These are phyloP conservation scores for Condylostoma magnum DNA, from an alignment of 169 alveolate species.

Conservation along the genomic window DNA sequence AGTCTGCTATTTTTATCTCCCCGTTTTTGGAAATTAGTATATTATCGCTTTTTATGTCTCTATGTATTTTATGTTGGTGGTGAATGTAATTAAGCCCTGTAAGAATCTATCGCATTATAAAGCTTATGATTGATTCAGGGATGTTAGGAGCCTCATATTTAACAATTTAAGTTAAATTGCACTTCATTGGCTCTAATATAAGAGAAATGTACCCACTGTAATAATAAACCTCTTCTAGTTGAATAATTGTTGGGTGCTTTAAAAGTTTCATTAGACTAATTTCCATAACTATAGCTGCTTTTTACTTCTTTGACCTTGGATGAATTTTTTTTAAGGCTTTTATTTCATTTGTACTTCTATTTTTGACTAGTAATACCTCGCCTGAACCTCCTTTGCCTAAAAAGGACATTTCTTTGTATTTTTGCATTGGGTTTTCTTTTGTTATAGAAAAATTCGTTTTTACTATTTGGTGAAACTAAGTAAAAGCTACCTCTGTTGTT, in stretches of 20 bases:
- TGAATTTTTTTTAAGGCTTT: not conserved
- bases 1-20: constrained; percentile 86
- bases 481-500: too few species aligned
- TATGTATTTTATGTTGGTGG: constrained; percentile 69
- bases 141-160: not conserved
- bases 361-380: not conserved
- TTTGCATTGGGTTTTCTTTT: too few species aligned
- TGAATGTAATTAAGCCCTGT: not conserved
- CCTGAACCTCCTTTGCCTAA: not conserved
- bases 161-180: constrained; percentile 17
- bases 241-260: not conserved
- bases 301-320: not conserved
- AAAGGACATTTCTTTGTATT: too few species aligned
- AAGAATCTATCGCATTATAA: not conserved
- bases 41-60: constrained; percentile 91
- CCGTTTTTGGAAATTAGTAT: constrained; percentile 76
- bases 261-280: not conserved
- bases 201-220: not conserved
- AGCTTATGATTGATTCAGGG: constrained; percentile 14
- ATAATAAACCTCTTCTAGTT: not conserved
- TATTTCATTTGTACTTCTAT: not conserved
- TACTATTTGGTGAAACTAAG: too few species aligned
- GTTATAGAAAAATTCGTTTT: too few species aligned
- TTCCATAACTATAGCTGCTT: not conserved
- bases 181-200: constrained; percentile 17